phyloP scores from a whole-genome alignment of 139 green algal species.

The Yamagishiella unicocca region DNA sequence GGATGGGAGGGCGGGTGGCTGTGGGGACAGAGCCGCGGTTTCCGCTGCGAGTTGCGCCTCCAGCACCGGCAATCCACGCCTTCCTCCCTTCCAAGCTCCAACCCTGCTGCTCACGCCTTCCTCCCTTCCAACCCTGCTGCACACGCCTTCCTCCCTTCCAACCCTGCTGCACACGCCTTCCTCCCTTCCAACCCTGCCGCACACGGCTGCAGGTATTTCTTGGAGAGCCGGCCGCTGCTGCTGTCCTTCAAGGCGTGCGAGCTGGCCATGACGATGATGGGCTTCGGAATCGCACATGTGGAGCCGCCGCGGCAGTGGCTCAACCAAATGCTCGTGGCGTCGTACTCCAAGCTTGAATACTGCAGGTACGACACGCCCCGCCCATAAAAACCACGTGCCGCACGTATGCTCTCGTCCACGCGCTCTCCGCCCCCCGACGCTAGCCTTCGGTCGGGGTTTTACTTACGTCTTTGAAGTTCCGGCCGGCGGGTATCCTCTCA shows the following conservation, averaged over 20 bases:
- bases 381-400: neutral
- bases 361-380: neutral
- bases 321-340: slow-evolving; percentile 43
- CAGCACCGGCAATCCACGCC: too few relatives aligned
- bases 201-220: slow-evolving; percentile 42
- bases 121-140: too few relatives aligned
- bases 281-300: slow-evolving; percentile 11
- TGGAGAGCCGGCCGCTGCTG: slow-evolving; percentile 45
- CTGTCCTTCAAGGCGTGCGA: slow-evolving; percentile 34
- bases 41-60: too few relatives aligned
- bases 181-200: too few relatives aligned
- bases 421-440: too few relatives aligned
- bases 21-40: too few relatives aligned
- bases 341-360: slow-evolving; percentile 16
- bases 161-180: too few relatives aligned
- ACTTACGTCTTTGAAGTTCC: neutral
- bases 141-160: too few relatives aligned
- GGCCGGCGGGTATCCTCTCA: neutral
- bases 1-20: too few relatives aligned
- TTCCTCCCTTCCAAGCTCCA: too few relatives aligned
- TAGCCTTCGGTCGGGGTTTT: neutral
- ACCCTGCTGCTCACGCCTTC: too few relatives aligned
- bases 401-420: neutral
- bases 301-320: slow-evolving; percentile 51
- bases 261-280: slow-evolving; percentile 13